These are phyloP conservation scores for Tricholoma hemisulphureum DNA, from an alignment of 768 basidiomycete species.

Conservation along the genomic window DNA sequence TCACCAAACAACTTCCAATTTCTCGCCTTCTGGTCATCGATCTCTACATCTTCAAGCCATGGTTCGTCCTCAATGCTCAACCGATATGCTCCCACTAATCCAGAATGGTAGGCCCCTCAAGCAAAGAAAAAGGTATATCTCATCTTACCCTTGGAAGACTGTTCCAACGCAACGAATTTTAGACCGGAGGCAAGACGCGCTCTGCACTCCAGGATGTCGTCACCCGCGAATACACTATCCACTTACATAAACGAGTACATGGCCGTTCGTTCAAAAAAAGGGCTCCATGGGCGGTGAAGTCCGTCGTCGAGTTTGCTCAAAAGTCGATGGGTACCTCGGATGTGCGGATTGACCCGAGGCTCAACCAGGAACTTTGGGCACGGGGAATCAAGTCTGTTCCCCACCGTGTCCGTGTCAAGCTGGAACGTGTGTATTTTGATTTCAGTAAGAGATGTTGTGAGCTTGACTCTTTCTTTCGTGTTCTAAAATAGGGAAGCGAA, in stretches of 20 bases:
- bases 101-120: slow-evolving; percentile 43
- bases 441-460: neutral
- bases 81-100: slow-evolving; percentile 5
- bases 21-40: slow-evolving; percentile 47
- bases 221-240: slow-evolving; percentile 97
- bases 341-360: slow-evolving; percentile 90
- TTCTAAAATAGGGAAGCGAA: slow-evolving; percentile 76
- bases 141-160: neutral
- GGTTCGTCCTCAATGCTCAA: slow-evolving; percentile 40
- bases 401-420: slow-evolving; percentile 86
- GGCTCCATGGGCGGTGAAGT: slow-evolving; percentile 95
- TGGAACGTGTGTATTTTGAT: slow-evolving; percentile 64
- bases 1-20: slow-evolving; percentile 36
- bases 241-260: slow-evolving; percentile 93
- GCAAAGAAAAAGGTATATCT: slow-evolving; percentile 57
- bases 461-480: slow-evolving; percentile 1
- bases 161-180: slow-evolving; percentile 4
- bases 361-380: slow-evolving; percentile 96
- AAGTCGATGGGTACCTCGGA: slow-evolving; percentile 96
- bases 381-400: slow-evolving; percentile 94
- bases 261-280: slow-evolving; percentile 96
- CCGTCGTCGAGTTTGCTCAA: slow-evolving; percentile 85
- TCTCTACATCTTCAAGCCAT: slow-evolving; percentile 67
- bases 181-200: slow-evolving; percentile 84
- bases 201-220: slow-evolving; percentile 98